Conservation (phyloP, 106 monocot genomes). For the Dendrobium catenatum region DNA sequence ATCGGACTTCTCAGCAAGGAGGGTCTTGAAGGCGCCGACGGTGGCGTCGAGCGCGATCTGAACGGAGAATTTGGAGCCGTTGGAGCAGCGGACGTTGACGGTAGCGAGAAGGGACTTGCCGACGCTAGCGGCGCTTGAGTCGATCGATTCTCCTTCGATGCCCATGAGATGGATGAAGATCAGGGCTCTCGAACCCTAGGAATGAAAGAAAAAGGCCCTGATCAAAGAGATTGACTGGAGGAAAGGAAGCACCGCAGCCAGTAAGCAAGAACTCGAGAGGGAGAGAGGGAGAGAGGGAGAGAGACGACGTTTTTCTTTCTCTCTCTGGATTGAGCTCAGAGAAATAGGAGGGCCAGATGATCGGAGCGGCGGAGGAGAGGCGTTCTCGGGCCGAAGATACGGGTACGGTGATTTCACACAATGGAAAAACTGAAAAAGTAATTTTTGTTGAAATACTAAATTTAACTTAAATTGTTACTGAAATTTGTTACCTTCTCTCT, state of each 20-base stretch:
- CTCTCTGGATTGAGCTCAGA: neutral
- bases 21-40: slow-evolving; percentile 45
- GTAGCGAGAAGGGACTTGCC: slow-evolving; percentile 18
- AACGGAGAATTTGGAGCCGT: slow-evolving; percentile 64
- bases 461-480: too few species aligned
- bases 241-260: neutral
- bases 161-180: slow-evolving; percentile 17
- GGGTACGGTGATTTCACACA: neutral
- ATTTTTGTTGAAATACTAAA: too few species aligned
- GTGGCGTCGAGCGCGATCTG: slow-evolving; percentile 39
- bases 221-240: neutral
- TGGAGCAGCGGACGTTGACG: slow-evolving; percentile 61
- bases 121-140: slow-evolving; percentile 16
- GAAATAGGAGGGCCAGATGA: neutral
- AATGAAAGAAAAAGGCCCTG: neutral
- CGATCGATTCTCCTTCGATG: neutral
- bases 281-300: too few species aligned
- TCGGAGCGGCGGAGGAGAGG: neutral
- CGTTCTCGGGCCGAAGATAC: neutral
- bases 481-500: too few species aligned
- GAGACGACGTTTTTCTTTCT: neutral
- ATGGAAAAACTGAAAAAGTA: too few species aligned
- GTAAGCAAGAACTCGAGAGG: too few species aligned
- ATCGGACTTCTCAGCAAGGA: slow-evolving; percentile 36
- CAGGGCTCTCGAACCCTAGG: neutral